Conservation (phyloP, 495 filamentous ascomycete species). For the Neurospora tetraspora region DNA sequence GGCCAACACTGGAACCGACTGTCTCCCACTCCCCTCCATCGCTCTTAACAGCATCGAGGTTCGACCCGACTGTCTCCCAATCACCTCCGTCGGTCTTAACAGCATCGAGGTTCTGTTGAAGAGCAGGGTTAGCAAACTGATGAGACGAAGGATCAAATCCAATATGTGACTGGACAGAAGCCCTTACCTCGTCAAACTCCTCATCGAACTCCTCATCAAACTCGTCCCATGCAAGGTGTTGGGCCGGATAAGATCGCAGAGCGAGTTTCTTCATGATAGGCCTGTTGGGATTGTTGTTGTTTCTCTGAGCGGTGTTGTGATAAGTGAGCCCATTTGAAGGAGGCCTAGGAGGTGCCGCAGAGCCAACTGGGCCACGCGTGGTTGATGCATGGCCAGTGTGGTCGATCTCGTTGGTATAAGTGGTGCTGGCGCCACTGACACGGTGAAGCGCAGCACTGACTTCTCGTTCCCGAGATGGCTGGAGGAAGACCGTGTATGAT, state of each 20-base stretch:
- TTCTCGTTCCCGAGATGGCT: constrained; percentile 18
- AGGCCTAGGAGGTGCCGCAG: constrained; percentile 1
- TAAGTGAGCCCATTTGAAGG: background rate
- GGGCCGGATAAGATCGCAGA: constrained; percentile 5
- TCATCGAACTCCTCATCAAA: constrained; percentile 7
- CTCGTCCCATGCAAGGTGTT: constrained; percentile 1
- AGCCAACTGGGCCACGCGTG: background rate
- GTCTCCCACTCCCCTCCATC: constrained; percentile 23
- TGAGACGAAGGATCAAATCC: background rate
- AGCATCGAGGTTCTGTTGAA: constrained; percentile 10
- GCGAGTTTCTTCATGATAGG: constrained; percentile 4
- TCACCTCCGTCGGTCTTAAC: constrained; percentile 14
- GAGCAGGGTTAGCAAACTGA: background rate
- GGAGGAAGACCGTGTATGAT: constrained; percentile 14
- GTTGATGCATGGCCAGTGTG: background rate
- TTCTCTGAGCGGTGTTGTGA: background rate
- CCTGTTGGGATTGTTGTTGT: constrained; percentile 1
- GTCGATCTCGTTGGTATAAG: background rate
- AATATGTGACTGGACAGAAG: background rate
- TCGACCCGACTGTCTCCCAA: constrained; percentile 19
- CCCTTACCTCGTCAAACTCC: constrained; percentile 16
- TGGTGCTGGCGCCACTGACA: constrained; percentile 5
- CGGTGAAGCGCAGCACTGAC: constrained; percentile 17
- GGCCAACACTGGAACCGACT: constrained; percentile 12
- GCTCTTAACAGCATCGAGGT: constrained; percentile 8